Conservation (phyloP, 345 rosid species). For the Lepidium didymum region DNA sequence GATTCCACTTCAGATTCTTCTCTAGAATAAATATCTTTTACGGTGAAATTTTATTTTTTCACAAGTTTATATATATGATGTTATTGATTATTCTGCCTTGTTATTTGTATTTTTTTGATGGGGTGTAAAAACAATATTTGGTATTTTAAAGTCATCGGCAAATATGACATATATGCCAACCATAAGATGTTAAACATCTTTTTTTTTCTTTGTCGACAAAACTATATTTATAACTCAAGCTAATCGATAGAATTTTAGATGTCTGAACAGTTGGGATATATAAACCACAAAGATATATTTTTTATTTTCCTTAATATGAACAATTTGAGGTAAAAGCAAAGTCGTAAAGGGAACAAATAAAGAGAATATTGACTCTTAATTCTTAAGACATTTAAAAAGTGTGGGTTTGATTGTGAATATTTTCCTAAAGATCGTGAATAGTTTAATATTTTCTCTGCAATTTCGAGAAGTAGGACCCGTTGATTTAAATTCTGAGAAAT, state of each 20-base stretch:
- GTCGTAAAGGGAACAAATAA: neutral
- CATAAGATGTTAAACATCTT: neutral
- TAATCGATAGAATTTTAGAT: no score
- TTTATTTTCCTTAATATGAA: neutral
- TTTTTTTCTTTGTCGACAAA: no score
- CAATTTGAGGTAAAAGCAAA: constrained; percentile 1
- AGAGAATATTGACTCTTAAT: constrained; percentile 1
- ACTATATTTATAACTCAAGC: no score
- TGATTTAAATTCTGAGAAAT: no score
- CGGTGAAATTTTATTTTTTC: neutral
- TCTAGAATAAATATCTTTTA: constrained; percentile 36
- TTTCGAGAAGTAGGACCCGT: constrained; percentile 10
- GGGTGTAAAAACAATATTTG: constrained; percentile 16
- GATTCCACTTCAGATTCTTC: constrained; percentile 81
- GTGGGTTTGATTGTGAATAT: neutral
- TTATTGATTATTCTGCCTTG: neutral
- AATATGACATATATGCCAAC: neutral
- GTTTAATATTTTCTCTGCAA: neutral
- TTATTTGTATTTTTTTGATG: neutral
- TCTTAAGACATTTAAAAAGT: neutral
- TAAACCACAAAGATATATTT: no score
- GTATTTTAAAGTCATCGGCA: neutral
- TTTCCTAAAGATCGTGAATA: neutral
- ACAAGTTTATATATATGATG: neutral
- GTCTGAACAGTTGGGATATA: no score